Conservation (phyloP, 2,329 filamentous ascomycete genomes). For the Aspergillus brasiliensis region DNA sequence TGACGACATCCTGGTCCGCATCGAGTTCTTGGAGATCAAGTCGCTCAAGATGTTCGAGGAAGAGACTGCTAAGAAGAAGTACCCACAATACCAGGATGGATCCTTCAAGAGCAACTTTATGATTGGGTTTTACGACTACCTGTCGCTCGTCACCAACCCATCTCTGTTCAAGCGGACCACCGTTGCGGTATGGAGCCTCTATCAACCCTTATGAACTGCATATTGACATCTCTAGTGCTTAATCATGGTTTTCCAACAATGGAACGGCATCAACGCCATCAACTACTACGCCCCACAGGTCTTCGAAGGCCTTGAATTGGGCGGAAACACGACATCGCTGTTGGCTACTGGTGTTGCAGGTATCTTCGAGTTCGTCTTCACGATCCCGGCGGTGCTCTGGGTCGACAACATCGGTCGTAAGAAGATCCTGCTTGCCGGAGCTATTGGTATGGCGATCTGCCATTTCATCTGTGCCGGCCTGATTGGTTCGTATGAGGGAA, state of each 20-base stretch:
- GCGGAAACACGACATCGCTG: slow-evolving; percentile 40
- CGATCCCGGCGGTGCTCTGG: slow-evolving; percentile 45
- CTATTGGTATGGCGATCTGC: slow-evolving; percentile 69
- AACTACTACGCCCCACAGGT: slow-evolving; percentile 44
- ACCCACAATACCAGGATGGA: slow-evolving; percentile 64
- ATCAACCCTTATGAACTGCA: neutral
- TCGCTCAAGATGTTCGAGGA: slow-evolving; percentile 75
- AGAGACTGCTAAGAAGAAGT: slow-evolving; percentile 65
- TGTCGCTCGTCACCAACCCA: slow-evolving; percentile 35
- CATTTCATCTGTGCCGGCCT: slow-evolving; percentile 74
- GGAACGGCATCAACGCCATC: slow-evolving; percentile 47
- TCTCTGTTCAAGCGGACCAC: slow-evolving; percentile 40
- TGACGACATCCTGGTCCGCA: slow-evolving; percentile 69
- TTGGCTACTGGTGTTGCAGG: slow-evolving; percentile 45
- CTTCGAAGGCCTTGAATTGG: slow-evolving; percentile 38
- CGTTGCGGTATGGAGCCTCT: slow-evolving; percentile 40
- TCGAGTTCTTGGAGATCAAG: slow-evolving; percentile 79
- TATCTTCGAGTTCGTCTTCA: slow-evolving; percentile 43
- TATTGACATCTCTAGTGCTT: slow-evolving; percentile 59
- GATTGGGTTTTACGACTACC: slow-evolving; percentile 56
- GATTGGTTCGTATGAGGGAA: slow-evolving; percentile 62
- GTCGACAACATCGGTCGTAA: slow-evolving; percentile 46
- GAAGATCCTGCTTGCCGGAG: slow-evolving; percentile 51
- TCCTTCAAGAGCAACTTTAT: slow-evolving; percentile 66
- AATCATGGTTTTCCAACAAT: slow-evolving; percentile 49